Evolutionary conservation across 106 monocot species (phyloP).

Genomic region (Dactylorhiza incarnata): DNA sequence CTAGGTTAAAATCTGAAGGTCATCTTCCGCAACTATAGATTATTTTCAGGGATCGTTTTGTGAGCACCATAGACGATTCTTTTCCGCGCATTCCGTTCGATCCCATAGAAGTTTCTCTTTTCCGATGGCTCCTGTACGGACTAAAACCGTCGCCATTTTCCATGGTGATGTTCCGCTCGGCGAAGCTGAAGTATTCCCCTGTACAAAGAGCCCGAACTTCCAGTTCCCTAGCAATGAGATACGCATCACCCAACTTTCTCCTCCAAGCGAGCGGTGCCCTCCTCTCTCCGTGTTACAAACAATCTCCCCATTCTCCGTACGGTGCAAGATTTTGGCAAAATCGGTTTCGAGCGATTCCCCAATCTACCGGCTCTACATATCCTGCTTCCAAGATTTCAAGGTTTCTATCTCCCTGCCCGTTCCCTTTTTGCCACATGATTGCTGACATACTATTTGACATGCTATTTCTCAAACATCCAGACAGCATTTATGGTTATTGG

Average conservation of each 20-base stretch:
- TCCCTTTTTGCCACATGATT: constrained; percentile 1
- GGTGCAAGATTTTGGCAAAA: constrained; percentile 56
- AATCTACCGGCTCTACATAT: constrained; percentile 40
- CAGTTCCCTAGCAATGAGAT: constrained; percentile 42
- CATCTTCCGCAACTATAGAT: background rate
- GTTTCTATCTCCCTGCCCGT: constrained; percentile 4
- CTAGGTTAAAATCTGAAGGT: background rate
- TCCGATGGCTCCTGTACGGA: constrained; percentile 13
- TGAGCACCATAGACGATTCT: background rate
- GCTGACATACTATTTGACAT: background rate
- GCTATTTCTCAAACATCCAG: constrained; percentile 18
- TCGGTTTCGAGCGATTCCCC: constrained; percentile 24
- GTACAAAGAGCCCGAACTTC: constrained; percentile 9
- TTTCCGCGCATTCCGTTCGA: background rate
- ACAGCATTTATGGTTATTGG: constrained; percentile 68
- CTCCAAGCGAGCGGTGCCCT: constrained; percentile 51
- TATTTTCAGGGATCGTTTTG: background rate
- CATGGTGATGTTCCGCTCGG: constrained; percentile 45
- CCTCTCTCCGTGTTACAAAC: constrained; percentile 61
- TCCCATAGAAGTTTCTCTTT: background rate
- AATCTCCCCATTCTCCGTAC: constrained; percentile 56
- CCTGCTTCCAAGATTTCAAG: constrained; percentile 52
- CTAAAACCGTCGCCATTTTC: constrained; percentile 22
- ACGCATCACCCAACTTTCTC: constrained; percentile 53
- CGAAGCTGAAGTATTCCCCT: constrained; percentile 43